Evolutionary conservation across 345 rosid species (phyloP).

Genomic region (Eucalyptus camaldulensis): DNA sequence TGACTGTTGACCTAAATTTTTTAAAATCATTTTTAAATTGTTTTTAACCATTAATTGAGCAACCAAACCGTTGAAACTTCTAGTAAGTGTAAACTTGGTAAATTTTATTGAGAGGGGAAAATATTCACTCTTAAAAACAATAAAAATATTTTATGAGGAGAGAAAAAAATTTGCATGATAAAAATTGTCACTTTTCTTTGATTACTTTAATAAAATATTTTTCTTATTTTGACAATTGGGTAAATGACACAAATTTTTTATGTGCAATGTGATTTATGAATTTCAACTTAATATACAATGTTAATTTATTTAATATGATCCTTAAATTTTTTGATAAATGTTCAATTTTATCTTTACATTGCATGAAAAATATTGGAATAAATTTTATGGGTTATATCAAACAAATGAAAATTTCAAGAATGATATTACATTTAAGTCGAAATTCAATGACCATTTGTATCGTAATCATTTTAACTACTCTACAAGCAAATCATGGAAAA

Average conservation of each 20-base stretch:
- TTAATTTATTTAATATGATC: too few relatives aligned
- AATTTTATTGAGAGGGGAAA: background rate
- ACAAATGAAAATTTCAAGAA: too few relatives aligned
- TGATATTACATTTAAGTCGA: accelerated
- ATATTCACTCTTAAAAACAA: background rate
- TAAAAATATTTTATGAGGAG: too few relatives aligned
- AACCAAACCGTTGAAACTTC: background rate
- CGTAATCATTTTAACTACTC: background rate
- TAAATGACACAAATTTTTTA: too few relatives aligned
- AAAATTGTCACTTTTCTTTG: background rate
- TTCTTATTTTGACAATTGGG: background rate
- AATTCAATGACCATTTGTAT: background rate
- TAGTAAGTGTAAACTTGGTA: background rate
- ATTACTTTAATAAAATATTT: background rate
- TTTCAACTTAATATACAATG: too few relatives aligned
- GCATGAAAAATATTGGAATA: too few relatives aligned
- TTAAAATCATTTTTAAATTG: too few relatives aligned
- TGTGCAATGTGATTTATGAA: too few relatives aligned
- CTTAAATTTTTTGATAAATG: too few relatives aligned
- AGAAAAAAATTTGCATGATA: too few relatives aligned
- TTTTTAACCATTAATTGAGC: background rate
- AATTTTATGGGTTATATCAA: background rate
- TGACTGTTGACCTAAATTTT: too few relatives aligned
- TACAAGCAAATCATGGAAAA: background rate
- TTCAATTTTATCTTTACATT: too few relatives aligned